Evolutionary conservation across 169 alveolate genomes (phyloP), one percentile per base, ranked within the genome.

Genomic region (Condylostoma magnum): DNA sequence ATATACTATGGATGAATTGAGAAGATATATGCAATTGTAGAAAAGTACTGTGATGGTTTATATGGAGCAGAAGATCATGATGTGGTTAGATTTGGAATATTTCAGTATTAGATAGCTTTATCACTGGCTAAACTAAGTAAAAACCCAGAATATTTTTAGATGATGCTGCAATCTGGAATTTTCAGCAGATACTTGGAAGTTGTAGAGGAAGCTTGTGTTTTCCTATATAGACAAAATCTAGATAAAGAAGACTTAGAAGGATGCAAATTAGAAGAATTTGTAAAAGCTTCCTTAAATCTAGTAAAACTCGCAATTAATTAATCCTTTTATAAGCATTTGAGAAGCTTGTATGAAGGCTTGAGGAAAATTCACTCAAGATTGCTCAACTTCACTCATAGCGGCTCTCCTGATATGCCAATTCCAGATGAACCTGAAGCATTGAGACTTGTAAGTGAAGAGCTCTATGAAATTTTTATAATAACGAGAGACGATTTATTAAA

Each of bases 351-450:
- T 22, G 68, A 55, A 30, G 20, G 47, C 15, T 25, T 55, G 10
- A 25, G 6, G 15, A 55, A 31, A 47, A 47, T 55, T 20, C 12
- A 12, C n/a, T 15, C 20, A 30, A 55, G 8, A 12, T 27, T 55
- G 22, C 8, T 12, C n/a, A 31, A 15, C 34, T 55, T 55, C 8
- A 55, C 68, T 15, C 43, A 30, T 20, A 41, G 34, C 34, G 48
- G 15, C 8, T 8, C 20, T 22, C 50, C 27, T 15, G 68, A 25
- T 31, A 55, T 55, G 68, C 68, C 68, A 1, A 47, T 47, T 27
- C 68, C 68, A 30, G 68, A 55, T 15, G 68, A 55, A 15, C 68
- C 68, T 55, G 68, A 55, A 2, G 68, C 27, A 31, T 25, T 55
- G 10, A 55, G 34, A 25, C 15, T 55, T 41, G 18, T 55, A 15